phyloP scores from a whole-genome alignment of 768 basidiomycete species.

The Terana coerulea region DNA sequence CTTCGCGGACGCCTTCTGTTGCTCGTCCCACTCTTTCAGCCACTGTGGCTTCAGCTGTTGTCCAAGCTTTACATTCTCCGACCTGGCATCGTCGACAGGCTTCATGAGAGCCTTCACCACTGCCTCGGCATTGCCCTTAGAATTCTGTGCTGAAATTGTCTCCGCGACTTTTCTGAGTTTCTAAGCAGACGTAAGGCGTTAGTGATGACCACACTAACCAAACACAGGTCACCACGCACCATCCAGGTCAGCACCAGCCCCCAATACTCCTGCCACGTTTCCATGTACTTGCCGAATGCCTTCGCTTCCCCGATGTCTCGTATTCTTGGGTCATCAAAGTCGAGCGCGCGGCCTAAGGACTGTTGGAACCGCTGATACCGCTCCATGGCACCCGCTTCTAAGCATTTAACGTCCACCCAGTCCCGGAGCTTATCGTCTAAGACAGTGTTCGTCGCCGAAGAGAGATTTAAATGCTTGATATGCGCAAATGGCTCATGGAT shows the following conservation, averaged over 20 bases:
- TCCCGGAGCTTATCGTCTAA: not conserved
- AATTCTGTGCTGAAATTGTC: not conserved
- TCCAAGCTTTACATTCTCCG: not conserved
- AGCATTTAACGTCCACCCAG: not conserved
- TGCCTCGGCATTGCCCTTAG: not conserved
- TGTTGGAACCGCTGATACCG: not conserved
- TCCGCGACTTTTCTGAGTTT: not conserved
- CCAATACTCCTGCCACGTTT: not conserved
- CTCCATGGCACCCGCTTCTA: not conserved
- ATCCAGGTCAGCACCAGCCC: not conserved
- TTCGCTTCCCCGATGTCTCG: not conserved
- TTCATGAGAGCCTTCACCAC: not conserved
- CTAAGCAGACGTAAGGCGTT: not conserved
- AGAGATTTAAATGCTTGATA: not conserved
- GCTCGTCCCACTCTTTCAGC: conserved; percentile 5
- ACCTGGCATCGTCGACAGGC: not conserved
- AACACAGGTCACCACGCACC: not conserved
- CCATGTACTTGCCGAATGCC: not conserved
- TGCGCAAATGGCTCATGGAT: conserved; percentile 1
- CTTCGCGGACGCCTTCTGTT: not conserved
- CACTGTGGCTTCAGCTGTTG: conserved; percentile 7
- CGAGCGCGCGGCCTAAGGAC: not conserved
- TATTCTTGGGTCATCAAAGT: conserved; percentile 1
- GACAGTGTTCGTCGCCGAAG: not conserved
- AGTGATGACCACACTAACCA: not conserved